phyloP scores from a whole-genome alignment of 2,329 filamentous ascomycete species.

The Biscogniauxia sp. region DNA sequence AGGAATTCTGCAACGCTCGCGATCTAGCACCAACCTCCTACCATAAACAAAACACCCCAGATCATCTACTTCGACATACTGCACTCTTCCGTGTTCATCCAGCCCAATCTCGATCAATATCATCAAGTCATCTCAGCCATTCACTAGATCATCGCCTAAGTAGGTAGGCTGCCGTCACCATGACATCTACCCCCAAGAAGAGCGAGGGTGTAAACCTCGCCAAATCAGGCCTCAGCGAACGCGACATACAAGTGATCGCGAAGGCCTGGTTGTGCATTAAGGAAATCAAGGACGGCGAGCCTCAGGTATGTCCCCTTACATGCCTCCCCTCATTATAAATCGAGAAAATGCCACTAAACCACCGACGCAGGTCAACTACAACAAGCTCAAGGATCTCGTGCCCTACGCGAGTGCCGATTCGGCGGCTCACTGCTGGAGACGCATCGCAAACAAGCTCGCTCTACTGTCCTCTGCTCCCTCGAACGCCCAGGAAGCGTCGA shows the following conservation, averaged over 20 bases:
- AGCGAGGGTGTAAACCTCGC: neutral
- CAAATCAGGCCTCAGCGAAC: conserved; percentile 5
- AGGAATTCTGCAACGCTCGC: too few relatives aligned
- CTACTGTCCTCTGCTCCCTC: neutral
- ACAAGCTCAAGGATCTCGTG: conserved; percentile 11
- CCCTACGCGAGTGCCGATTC: conserved; percentile 16
- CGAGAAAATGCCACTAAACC: neutral
- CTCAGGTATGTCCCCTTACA: conserved; percentile 7
- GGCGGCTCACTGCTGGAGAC: conserved; percentile 13
- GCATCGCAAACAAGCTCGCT: conserved; percentile 14
- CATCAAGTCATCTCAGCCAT: too few relatives aligned
- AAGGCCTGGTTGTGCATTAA: conserved; percentile 15
- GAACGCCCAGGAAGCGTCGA: neutral
- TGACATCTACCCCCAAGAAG: conserved; percentile 7
- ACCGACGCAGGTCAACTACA: conserved; percentile 7
- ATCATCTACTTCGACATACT: too few relatives aligned
- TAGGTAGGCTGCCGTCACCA: neutral
- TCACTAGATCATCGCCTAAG: too few relatives aligned
- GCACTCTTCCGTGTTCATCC: too few relatives aligned
- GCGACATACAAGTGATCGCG: conserved; percentile 12
- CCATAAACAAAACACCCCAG: too few relatives aligned
- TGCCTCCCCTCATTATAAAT: neutral
- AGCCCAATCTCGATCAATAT: too few relatives aligned
- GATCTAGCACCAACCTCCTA: too few relatives aligned
- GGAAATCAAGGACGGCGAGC: conserved; percentile 9